Conservation (phyloP, 495 filamentous ascomycete genomes). For the Parmelia sp. region DNA sequence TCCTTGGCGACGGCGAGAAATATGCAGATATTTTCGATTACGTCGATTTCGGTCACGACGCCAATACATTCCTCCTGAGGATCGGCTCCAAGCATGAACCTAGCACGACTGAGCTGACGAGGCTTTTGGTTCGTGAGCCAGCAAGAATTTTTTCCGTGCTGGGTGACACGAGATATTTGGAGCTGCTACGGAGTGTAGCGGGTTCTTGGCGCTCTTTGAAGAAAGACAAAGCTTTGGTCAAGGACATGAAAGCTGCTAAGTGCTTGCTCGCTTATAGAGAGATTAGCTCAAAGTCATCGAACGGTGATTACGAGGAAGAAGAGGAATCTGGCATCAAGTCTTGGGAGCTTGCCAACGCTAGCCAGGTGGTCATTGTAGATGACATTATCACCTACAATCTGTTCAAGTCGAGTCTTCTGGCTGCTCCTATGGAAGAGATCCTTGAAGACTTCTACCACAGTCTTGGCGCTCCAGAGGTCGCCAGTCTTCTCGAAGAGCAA, state of each 20-base stretch:
- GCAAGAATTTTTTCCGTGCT: slow-evolving; percentile 69
- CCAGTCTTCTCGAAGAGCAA: slow-evolving; percentile 42
- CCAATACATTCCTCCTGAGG: slow-evolving; percentile 78
- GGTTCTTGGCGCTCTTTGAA: slow-evolving; percentile 62
- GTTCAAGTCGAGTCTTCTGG: slow-evolving; percentile 74
- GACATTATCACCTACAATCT: slow-evolving; percentile 77
- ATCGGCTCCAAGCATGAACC: slow-evolving; percentile 88
- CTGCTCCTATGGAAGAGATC: slow-evolving; percentile 78
- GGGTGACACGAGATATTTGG: slow-evolving; percentile 73
- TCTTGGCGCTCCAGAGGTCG: slow-evolving; percentile 42
- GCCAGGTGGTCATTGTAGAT: slow-evolving; percentile 72
- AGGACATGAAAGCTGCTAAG: slow-evolving; percentile 63
- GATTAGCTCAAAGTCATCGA: slow-evolving; percentile 40
- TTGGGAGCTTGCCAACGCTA: slow-evolving; percentile 64
- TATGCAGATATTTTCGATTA: slow-evolving; percentile 94
- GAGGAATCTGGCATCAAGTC: slow-evolving; percentile 68
- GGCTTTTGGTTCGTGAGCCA: slow-evolving; percentile 70
- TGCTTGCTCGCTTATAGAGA: slow-evolving; percentile 79
- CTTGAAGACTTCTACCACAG: slow-evolving; percentile 76
- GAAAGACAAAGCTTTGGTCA: slow-evolving; percentile 69
- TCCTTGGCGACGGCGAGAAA: slow-evolving; percentile 63
- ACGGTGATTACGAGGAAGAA: slow-evolving; percentile 49
- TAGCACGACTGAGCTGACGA: slow-evolving; percentile 74
- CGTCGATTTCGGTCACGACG: slow-evolving; percentile 82
- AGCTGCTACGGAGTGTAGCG: slow-evolving; percentile 68